phyloP scores from a whole-genome alignment of 2,329 filamentous ascomycete genomes.

The Myriosclerotinia curreyana region DNA sequence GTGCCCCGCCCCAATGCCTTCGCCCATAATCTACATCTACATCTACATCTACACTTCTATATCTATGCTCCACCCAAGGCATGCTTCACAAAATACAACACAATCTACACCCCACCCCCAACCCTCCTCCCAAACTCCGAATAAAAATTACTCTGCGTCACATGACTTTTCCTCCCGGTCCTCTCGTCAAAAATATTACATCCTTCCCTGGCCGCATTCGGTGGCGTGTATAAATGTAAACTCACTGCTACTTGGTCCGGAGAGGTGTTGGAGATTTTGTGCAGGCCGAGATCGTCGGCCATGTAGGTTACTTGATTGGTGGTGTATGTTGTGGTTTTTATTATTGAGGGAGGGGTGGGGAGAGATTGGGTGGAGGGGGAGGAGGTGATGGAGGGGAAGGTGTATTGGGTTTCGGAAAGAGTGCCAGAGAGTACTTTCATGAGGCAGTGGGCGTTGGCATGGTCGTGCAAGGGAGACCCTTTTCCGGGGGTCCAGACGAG shows the following conservation, averaged over 20 bases:
- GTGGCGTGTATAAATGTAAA: constrained; percentile 83
- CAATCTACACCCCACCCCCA: background rate
- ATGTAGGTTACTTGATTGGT: constrained; percentile 83
- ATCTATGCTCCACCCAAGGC: too few relatives aligned
- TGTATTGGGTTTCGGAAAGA: constrained; percentile 66
- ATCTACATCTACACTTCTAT: too few relatives aligned
- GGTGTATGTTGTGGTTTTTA: constrained; percentile 64
- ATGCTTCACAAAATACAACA: too few relatives aligned
- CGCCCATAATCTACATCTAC: too few relatives aligned
- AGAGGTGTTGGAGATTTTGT: constrained; percentile 75
- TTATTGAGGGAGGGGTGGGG: constrained; percentile 56
- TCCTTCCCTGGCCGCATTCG: constrained; percentile 79
- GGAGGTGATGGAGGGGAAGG: constrained; percentile 49
- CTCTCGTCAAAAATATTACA: constrained; percentile 77
- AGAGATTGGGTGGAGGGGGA: constrained; percentile 44
- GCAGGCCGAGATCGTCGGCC: constrained; percentile 83
- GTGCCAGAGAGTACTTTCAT: constrained; percentile 81
- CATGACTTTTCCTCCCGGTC: constrained; percentile 71
- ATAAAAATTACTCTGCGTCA: constrained; percentile 69
- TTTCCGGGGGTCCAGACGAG: constrained; percentile 86
- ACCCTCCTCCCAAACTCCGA: constrained; percentile 53
- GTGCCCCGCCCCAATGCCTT: too few relatives aligned
- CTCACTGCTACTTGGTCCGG: constrained; percentile 74
- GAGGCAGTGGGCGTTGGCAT: constrained; percentile 82
- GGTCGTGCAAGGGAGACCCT: constrained; percentile 81